Percentiles rank a stretch among this genome's conserved stretches.
phyloP scores from a whole-genome alignment of 495 filamentous ascomycete species.

The Podospora bellae-mahoneyi region DNA sequence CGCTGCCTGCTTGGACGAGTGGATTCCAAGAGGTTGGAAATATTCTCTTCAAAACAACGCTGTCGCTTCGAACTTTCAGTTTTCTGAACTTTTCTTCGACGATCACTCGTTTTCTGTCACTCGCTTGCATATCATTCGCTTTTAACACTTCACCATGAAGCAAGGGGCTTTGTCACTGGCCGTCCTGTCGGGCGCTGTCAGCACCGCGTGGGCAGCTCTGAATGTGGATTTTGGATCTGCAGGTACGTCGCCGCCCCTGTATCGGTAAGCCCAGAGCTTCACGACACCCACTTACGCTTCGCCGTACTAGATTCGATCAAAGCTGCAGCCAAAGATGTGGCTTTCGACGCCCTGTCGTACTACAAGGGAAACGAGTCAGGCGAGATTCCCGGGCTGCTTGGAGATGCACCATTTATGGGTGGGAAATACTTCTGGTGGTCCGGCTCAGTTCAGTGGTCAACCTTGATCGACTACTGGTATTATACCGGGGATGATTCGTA shows the following conservation, averaged over 20 bases:
- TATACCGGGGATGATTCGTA: slow-evolving; percentile 64
- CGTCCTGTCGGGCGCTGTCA: slow-evolving; percentile 6
- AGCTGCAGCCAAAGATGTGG: slow-evolving; percentile 15
- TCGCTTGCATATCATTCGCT: not conserved
- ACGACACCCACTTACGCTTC: not conserved
- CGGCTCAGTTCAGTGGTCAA: slow-evolving; percentile 46
- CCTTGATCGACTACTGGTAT: slow-evolving; percentile 69
- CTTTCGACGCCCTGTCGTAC: slow-evolving; percentile 55
- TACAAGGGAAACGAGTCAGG: slow-evolving; percentile 63
- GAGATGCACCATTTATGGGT: slow-evolving; percentile 41
- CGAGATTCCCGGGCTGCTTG: slow-evolving; percentile 62
- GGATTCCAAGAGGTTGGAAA: not conserved
- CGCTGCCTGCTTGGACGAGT: not conserved
- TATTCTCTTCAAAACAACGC: not conserved
- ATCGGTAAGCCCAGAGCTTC: not conserved
- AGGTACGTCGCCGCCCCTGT: not conserved
- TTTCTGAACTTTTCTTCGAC: not conserved
- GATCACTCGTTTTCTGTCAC: not conserved
- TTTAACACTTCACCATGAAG: not conserved
- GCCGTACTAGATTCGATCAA: slow-evolving; percentile 10
- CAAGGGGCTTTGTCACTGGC: not conserved
- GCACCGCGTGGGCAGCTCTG: slow-evolving; percentile 13
- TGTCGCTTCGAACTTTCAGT: not conserved
- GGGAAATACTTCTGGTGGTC: slow-evolving; percentile 55
- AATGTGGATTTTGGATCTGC: slow-evolving; percentile 13